These are phyloP conservation scores for Pseudocercospora macadamiae DNA, from an alignment of 2,329 filamentous ascomycete genomes.

Conservation along the genomic window DNA sequence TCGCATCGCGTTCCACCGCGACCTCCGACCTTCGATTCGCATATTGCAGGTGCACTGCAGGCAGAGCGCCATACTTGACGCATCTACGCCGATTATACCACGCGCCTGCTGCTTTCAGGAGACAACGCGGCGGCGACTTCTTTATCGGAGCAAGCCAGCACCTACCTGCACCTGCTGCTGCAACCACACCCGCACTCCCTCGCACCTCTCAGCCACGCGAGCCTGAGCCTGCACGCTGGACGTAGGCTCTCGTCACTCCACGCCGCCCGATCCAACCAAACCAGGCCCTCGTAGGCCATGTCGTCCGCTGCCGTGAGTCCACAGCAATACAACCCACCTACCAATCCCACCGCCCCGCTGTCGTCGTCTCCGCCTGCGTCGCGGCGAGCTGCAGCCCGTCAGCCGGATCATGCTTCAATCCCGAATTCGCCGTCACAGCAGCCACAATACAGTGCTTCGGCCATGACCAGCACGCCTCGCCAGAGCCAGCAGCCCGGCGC, in stretches of 20 bases:
- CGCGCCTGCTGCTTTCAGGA: slow-evolving; percentile 7
- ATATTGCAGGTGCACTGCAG: slow-evolving; percentile 9
- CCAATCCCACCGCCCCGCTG: slow-evolving; percentile 20
- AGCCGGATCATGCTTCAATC: slow-evolving; percentile 42
- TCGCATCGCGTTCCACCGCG: background rate
- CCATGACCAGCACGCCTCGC: slow-evolving; percentile 51
- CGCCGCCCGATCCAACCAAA: slow-evolving; percentile 5
- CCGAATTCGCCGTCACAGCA: slow-evolving; percentile 45
- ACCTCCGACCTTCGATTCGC: background rate
- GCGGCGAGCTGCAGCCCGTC: slow-evolving; percentile 20
- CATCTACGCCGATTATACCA: background rate
- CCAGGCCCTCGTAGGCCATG: slow-evolving; percentile 18
- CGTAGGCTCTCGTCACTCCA: background rate
- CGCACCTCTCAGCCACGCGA: background rate
- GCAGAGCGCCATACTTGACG: background rate
- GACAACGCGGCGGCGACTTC: background rate
- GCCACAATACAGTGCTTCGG: slow-evolving; percentile 40
- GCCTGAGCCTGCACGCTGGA: background rate
- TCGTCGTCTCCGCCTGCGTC: slow-evolving; percentile 24
- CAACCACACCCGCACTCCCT: background rate
- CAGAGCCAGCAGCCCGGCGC: slow-evolving; percentile 47
- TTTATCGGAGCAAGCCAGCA: background rate
- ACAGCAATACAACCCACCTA: slow-evolving; percentile 16
- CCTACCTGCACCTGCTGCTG: background rate
- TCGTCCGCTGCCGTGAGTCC: slow-evolving; percentile 28